phyloP scores from a whole-genome alignment of 1,284 basidiomycete genomes.

The Cutaneotrichosporon sp. region DNA sequence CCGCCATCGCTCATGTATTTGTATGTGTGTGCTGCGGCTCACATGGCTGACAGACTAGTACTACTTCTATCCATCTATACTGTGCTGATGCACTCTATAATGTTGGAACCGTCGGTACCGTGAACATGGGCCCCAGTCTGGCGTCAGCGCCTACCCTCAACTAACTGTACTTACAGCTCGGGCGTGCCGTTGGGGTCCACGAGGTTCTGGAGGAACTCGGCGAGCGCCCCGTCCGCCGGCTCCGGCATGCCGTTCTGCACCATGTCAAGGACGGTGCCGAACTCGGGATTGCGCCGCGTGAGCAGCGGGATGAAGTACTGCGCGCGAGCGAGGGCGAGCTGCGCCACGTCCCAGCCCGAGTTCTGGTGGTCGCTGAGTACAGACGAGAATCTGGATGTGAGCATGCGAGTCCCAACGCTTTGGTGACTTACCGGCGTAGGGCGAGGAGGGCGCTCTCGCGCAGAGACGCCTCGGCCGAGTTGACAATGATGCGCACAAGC shows the following conservation, averaged over 20 bases:
- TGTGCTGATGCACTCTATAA: no score
- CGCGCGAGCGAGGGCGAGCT: constrained; percentile 1
- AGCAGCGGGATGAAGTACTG: constrained; percentile 5
- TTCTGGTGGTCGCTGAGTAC: constrained; percentile 2
- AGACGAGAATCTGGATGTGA: neutral
- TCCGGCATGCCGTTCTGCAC: neutral
- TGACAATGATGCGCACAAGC: constrained; percentile 1
- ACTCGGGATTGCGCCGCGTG: neutral
- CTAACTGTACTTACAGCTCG: neutral
- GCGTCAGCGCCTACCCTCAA: neutral
- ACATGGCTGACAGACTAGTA: no score
- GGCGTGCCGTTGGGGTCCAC: constrained; percentile 2
- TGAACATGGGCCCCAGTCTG: neutral
- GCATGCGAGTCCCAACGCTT: no score
- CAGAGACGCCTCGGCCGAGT: neutral
- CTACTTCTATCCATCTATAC: no score
- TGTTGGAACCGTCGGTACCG: neutral
- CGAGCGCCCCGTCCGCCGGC: neutral
- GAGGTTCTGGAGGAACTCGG: neutral
- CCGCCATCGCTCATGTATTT: no score
- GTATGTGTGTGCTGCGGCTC: no score
- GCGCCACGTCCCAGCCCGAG: neutral
- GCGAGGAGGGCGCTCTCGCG: neutral
- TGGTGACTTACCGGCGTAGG: neutral
- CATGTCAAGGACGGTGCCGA: constrained; percentile 1